A percentile compares a stretch with the other conserved stretches of the same genome.
Conservation (phyloP, 768 basidiomycete species). For the Phanerodontia chrysosporium region DNA sequence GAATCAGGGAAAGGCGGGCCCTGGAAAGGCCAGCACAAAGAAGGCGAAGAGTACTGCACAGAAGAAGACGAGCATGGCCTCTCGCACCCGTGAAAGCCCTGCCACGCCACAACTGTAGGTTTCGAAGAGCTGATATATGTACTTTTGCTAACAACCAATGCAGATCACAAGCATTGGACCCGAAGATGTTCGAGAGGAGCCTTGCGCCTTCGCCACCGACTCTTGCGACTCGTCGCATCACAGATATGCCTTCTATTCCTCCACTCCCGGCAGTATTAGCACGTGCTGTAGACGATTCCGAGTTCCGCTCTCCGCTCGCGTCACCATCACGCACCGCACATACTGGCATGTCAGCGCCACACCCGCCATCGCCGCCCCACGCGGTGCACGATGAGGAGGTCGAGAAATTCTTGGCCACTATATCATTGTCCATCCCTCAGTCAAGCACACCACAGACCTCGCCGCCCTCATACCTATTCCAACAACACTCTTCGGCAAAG, state of each 20-base stretch:
- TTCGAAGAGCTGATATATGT: not conserved
- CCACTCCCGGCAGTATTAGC: not conserved
- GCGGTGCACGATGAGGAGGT: no score
- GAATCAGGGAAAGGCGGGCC: not conserved
- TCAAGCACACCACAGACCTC: no score
- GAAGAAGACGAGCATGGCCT: not conserved
- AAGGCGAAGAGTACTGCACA: not conserved
- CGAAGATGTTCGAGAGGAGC: not conserved
- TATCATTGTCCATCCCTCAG: no score
- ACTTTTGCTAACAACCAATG: not conserved
- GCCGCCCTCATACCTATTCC: no score
- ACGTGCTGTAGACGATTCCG: not conserved
- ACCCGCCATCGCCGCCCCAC: not conserved
- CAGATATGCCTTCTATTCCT: not conserved
- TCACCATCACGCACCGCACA: not conserved
- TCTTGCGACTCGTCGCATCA: not conserved
- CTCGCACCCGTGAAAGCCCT: not conserved
- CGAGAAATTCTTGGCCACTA: no score
- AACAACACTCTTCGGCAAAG: no score
- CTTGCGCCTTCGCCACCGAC: not conserved
- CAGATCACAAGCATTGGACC: not conserved
- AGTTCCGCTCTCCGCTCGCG: not conserved
- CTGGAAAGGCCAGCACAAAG: not conserved
- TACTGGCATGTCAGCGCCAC: not conserved
- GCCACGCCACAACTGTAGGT: not conserved